Conservation (phyloP, 2,329 filamentous ascomycete species). For the Dactylellina cionopaga region DNA sequence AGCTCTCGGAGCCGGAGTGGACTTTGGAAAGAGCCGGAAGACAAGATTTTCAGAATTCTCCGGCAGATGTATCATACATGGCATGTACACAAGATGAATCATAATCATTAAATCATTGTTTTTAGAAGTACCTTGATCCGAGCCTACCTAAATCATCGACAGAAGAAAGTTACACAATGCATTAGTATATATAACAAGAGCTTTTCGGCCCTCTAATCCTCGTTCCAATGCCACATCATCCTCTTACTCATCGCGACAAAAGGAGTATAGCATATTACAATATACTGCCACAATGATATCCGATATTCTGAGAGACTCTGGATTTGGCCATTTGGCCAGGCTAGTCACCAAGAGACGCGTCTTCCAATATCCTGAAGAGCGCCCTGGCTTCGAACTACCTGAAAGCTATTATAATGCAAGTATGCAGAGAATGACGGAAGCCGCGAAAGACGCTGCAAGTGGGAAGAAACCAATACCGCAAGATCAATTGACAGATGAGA, state of each 20-base stretch:
- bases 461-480: slow-evolving; percentile 22
- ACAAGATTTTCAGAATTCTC: slow-evolving; percentile 5
- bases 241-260: not conserved
- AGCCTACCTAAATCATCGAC: no score
- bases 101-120: not conserved
- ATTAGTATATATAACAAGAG: not conserved
- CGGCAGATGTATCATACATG: slow-evolving; percentile 16
- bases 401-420: slow-evolving; percentile 29
- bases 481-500: slow-evolving; percentile 27
- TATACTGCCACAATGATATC: not conserved
- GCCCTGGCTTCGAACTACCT: slow-evolving; percentile 64
- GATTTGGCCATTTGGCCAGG: slow-evolving; percentile 70
- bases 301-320: slow-evolving; percentile 66
- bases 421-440: slow-evolving; percentile 47
- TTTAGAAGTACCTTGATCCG: no score
- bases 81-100: not conserved
- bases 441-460: slow-evolving; percentile 15
- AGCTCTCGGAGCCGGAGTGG: no score
- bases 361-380: slow-evolving; percentile 71
- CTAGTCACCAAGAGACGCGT: slow-evolving; percentile 66
- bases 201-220: not conserved
- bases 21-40: no score
- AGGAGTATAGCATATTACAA: not conserved
- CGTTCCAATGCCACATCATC: not conserved
- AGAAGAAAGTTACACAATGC: no score